These are phyloP conservation scores for Colletotrichum gigasporum DNA, from an alignment of 2,329 filamentous ascomycete genomes.

Conservation along the genomic window DNA sequence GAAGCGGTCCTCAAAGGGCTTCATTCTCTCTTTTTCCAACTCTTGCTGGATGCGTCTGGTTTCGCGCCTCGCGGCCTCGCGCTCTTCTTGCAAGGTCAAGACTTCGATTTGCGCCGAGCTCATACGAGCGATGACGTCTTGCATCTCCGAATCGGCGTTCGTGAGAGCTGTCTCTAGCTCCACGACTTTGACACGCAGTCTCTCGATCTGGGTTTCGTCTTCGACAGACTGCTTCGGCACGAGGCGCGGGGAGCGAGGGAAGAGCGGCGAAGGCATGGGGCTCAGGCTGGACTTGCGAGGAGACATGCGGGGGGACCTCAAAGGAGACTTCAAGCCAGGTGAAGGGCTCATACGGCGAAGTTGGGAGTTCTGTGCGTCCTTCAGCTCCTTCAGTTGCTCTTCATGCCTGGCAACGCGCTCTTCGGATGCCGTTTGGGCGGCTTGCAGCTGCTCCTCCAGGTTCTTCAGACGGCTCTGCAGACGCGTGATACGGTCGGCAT, in stretches of 20 bases:
- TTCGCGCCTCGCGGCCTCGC: slow-evolving; percentile 77
- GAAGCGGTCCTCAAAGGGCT: slow-evolving; percentile 53
- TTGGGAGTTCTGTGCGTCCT: slow-evolving; percentile 80
- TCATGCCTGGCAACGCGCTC: slow-evolving; percentile 86
- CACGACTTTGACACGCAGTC: slow-evolving; percentile 79
- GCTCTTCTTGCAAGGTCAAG: slow-evolving; percentile 78
- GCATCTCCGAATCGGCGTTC: slow-evolving; percentile 76
- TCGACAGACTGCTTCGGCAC: slow-evolving; percentile 73
- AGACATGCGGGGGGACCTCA: too few relatives aligned
- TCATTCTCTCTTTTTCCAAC: slow-evolving; percentile 71
- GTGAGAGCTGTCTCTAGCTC: slow-evolving; percentile 81
- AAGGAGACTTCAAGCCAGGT: slow-evolving; percentile 40
- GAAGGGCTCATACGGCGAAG: slow-evolving; percentile 76
- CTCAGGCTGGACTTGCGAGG: slow-evolving; percentile 45
- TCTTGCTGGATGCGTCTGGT: slow-evolving; percentile 75
- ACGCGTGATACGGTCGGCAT: slow-evolving; percentile 82
- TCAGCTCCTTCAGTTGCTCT: slow-evolving; percentile 80
- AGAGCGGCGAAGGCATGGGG: slow-evolving; percentile 45
- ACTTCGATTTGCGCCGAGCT: slow-evolving; percentile 86
- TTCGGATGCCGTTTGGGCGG: slow-evolving; percentile 87
- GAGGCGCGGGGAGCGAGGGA: slow-evolving; percentile 54
- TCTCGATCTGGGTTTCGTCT: slow-evolving; percentile 78
- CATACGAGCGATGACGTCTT: slow-evolving; percentile 82
- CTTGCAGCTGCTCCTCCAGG: slow-evolving; percentile 85
- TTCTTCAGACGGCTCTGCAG: slow-evolving; percentile 83